Evolutionary conservation across 2,329 filamentous ascomycete species (phyloP), one percentile per base, ranked within the genome.

Genomic region (Calonectria ilicicola): DNA sequence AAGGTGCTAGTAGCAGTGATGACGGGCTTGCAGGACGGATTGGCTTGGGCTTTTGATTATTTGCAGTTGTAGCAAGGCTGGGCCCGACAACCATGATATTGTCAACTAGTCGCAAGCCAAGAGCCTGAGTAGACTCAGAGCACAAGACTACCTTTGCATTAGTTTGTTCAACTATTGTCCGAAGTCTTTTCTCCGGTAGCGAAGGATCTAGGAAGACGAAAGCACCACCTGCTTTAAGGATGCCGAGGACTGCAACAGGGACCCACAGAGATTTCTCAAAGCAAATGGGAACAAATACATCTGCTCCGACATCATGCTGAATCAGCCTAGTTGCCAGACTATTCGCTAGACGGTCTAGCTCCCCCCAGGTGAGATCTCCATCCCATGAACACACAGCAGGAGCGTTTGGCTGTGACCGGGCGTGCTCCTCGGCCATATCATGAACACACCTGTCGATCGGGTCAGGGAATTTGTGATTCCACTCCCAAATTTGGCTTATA

Each of bases 321-420:
- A 80, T 67, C 1, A 88, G 80, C 65, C 82, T 77, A 19, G 75
- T 74, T 10, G 86, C 85, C 17, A 88, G 80, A 2, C 78, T 72
- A 47, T 82, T 83, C 0, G 87, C 86, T 15, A 83, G 77, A 1
- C 75, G 68, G 51, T 87, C 83, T 5, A 87, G 78, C 46, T 87
- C 81, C 44, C 77, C 67, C 68, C 87, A 88, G 12, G 85, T 85
- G 68, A 86, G 82, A 51, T 80, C 26, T 46, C 71, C 79, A 56
- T 80, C 78, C 79, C 77, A 81, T 15, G 78, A 75, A 38, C 69
- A 78, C 26, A 81, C 64, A 2, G 79, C 79, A 19, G 66, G 60
- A 10, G 74, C 74, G 29, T 63, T 21, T 10, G 76, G 79, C 23
- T 70, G 69, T 15, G 72, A 68, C 26, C 65, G 32, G 8, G 70